phyloP scores from a whole-genome alignment of 768 basidiomycete species.

The Suillus brevipes region DNA sequence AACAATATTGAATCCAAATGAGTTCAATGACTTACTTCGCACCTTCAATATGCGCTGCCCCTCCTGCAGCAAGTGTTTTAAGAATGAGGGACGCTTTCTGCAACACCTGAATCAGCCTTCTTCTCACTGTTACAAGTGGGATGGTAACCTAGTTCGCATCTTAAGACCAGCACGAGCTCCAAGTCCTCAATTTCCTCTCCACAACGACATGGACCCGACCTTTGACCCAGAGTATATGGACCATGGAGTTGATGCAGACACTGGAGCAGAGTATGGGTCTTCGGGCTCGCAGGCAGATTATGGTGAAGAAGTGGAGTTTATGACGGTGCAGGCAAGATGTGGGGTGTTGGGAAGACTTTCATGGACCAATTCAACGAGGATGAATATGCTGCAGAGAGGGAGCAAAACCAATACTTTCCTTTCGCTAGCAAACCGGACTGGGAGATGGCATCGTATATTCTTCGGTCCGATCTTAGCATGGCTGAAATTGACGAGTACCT shows the following conservation, averaged over 20 bases:
- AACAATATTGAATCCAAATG: not conserved
- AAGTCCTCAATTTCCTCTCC: too few relatives aligned
- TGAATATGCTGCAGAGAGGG: not conserved
- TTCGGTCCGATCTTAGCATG: constrained; percentile 3
- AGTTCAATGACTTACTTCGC: not conserved
- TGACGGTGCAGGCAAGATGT: not conserved
- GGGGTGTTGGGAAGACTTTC: not conserved
- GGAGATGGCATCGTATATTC: not conserved
- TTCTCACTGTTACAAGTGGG: too few relatives aligned
- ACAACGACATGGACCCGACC: too few relatives aligned
- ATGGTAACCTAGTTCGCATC: too few relatives aligned
- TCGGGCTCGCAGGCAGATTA: not conserved
- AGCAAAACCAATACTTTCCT: not conserved
- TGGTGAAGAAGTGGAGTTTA: not conserved
- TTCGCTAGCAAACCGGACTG: constrained; percentile 5
- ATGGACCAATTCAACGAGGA: not conserved
- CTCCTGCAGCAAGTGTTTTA: too few relatives aligned
- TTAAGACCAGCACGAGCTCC: too few relatives aligned
- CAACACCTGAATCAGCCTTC: too few relatives aligned
- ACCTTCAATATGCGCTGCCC: not conserved
- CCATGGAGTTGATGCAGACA: too few relatives aligned
- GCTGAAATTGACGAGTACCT: not conserved
- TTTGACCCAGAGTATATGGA: too few relatives aligned
- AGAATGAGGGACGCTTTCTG: too few relatives aligned
- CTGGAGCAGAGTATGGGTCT: too few relatives aligned